Conservation (phyloP, 1,284 basidiomycete species). For the Sporisorium scitamineum region DNA sequence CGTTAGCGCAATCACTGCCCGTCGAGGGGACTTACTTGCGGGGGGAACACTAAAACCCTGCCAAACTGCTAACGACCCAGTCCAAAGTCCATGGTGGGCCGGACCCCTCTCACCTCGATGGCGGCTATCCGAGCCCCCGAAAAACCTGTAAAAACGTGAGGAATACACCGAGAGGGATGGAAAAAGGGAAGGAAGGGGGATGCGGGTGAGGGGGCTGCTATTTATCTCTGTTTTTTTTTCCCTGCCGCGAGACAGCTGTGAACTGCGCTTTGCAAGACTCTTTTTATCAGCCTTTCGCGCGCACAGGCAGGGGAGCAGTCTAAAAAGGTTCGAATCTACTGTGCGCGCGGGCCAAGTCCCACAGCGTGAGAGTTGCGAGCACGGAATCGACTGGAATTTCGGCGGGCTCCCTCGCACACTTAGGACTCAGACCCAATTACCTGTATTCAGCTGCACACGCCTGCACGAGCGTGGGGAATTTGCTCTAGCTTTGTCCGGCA, state of each 20-base stretch:
- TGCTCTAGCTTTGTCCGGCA: too few species aligned
- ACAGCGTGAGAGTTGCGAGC: too few species aligned
- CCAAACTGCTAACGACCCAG: background rate
- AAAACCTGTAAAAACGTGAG: background rate
- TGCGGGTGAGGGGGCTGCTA: background rate
- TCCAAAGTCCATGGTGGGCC: conserved; percentile 6
- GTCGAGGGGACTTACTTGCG: background rate
- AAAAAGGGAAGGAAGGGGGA: conserved; percentile 12
- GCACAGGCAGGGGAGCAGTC: too few species aligned
- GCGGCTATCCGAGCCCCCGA: background rate
- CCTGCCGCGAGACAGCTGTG: too few species aligned
- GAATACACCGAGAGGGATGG: conserved; percentile 24
- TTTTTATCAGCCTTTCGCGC: background rate
- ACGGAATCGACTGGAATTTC: too few species aligned
- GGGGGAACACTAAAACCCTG: background rate
- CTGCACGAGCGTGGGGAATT: background rate
- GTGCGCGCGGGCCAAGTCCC: too few species aligned
- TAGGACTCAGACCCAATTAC: too few species aligned
- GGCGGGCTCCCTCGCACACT: too few species aligned
- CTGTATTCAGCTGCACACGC: background rate
- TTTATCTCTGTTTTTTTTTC: conserved; percentile 27
- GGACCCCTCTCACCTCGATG: conserved; percentile 34
- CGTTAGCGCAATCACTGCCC: background rate
- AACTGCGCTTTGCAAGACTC: too few species aligned
- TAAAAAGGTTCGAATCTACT: too few species aligned